A percentile compares a stretch with the other conserved stretches of the same genome.
Conservation (phyloP, 768 basidiomycete genomes). For the Tephrocybe rancida region DNA sequence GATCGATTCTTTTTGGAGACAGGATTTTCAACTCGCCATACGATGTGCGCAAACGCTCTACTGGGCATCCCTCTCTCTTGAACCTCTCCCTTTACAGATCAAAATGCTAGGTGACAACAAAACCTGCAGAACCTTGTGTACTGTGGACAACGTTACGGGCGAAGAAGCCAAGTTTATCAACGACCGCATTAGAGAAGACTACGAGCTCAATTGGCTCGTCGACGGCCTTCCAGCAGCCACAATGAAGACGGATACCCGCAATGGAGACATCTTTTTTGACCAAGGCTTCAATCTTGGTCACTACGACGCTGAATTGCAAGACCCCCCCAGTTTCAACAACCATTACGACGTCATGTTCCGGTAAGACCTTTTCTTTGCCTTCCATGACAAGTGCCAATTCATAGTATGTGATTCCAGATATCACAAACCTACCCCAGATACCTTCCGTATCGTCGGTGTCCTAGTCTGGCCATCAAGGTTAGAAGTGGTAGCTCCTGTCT, state of each 20-base stretch:
- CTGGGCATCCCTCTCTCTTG: background rate
- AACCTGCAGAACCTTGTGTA: slow-evolving; percentile 80
- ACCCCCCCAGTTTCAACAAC: slow-evolving; percentile 79
- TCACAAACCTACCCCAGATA: slow-evolving; percentile 66
- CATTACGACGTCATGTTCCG: slow-evolving; percentile 88
- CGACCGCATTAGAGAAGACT: slow-evolving; percentile 88
- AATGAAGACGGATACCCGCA: slow-evolving; percentile 82
- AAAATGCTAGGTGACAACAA: slow-evolving; percentile 77
- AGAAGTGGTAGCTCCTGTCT: background rate
- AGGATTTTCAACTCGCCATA: slow-evolving; percentile 91
- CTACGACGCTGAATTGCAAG: slow-evolving; percentile 57
- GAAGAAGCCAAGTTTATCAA: slow-evolving; percentile 90
- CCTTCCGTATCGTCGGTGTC: slow-evolving; percentile 91
- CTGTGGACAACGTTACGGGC: slow-evolving; percentile 49
- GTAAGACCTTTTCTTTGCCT: slow-evolving; percentile 31
- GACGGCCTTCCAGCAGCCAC: slow-evolving; percentile 95
- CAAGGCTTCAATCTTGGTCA: slow-evolving; percentile 94
- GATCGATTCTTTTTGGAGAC: slow-evolving; percentile 96
- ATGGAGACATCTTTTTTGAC: slow-evolving; percentile 87
- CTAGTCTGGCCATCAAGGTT: slow-evolving; percentile 74
- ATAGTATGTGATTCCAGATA: slow-evolving; percentile 55
- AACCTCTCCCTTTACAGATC: slow-evolving; percentile 48
- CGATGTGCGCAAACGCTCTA: slow-evolving; percentile 52
- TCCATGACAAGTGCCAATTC: background rate
- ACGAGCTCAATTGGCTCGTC: slow-evolving; percentile 92